phyloP scores from a whole-genome alignment of 345 rosid species.

The Punica granatum region DNA sequence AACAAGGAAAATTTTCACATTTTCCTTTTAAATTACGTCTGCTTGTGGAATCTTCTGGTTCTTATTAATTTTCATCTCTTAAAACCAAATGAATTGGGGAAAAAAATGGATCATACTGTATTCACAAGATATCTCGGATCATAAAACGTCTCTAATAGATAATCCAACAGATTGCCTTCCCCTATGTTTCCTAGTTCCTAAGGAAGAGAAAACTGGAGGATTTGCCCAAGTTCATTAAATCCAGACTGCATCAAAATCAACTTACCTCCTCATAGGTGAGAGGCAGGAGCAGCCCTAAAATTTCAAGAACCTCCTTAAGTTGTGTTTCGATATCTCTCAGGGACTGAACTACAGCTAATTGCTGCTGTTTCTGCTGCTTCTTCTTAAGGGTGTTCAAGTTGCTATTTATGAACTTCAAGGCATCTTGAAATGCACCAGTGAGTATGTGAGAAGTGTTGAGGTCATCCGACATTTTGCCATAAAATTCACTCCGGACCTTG shows the following conservation, averaged over 20 bases:
- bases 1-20: not conserved
- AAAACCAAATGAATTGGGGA: not conserved
- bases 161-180: not conserved
- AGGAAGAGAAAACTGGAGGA: not conserved
- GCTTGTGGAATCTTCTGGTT: not conserved
- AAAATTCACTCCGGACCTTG: slow-evolving; percentile 49
- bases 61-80: not conserved
- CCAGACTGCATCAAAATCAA: not conserved
- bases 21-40: not conserved
- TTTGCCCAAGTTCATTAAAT: too few species aligned
- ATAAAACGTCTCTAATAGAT: not conserved
- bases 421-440: slow-evolving; percentile 80
- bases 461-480: slow-evolving; percentile 71
- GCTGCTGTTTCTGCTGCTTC: slow-evolving; percentile 60
- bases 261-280: slow-evolving; percentile 46
- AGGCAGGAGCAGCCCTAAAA: slow-evolving; percentile 57
- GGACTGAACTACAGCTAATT: slow-evolving; percentile 42
- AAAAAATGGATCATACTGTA: not conserved
- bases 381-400: slow-evolving; percentile 61
- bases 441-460: slow-evolving; percentile 68
- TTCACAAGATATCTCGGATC: not conserved
- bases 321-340: slow-evolving; percentile 51
- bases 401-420: slow-evolving; percentile 65
- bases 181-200: not conserved
- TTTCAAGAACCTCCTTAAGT: slow-evolving; percentile 44